Conservation (phyloP, 352 stramenopile genomes). For the Phytophthora europaea region DNA sequence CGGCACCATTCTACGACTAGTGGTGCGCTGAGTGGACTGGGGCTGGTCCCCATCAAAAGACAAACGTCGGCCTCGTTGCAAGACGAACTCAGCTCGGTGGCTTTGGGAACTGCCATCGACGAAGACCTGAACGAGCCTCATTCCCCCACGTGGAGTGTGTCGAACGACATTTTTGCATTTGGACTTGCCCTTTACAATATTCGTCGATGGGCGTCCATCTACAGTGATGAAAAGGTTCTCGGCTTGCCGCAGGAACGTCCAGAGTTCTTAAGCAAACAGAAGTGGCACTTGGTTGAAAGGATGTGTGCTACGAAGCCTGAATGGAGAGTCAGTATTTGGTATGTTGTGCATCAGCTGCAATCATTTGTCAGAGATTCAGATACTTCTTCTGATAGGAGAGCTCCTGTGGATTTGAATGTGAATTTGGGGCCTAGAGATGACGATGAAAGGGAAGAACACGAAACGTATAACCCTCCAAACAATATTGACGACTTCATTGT, state of each 20-base stretch:
- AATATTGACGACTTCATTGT: constrained; percentile 34
- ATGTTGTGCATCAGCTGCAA: constrained; percentile 39
- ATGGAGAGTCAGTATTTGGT: constrained; percentile 31
- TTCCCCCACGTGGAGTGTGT: constrained; percentile 14
- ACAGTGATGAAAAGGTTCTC: constrained; percentile 17
- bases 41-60: constrained; percentile 28
- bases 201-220: constrained; percentile 21
- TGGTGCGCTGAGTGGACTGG: constrained; percentile 28
- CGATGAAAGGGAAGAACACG: constrained; percentile 15
- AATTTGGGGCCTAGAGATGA: constrained; percentile 6
- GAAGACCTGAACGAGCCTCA: no score
- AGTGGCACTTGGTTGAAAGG: constrained; percentile 35
- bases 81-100: not conserved
- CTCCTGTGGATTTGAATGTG: constrained; percentile 29
- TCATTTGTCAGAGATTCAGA: constrained; percentile 8
- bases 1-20: constrained; percentile 14
- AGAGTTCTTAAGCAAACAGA: constrained; percentile 18
- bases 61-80: constrained; percentile 12
- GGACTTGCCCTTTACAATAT: constrained; percentile 37
- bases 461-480: not conserved
- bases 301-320: constrained; percentile 32
- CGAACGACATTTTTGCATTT: constrained; percentile 28
- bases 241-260: constrained; percentile 12
- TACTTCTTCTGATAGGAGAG: not conserved
- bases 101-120: no score